phyloP scores from a whole-genome alignment of 805 yeast species.

The Candida hispaniensis region DNA sequence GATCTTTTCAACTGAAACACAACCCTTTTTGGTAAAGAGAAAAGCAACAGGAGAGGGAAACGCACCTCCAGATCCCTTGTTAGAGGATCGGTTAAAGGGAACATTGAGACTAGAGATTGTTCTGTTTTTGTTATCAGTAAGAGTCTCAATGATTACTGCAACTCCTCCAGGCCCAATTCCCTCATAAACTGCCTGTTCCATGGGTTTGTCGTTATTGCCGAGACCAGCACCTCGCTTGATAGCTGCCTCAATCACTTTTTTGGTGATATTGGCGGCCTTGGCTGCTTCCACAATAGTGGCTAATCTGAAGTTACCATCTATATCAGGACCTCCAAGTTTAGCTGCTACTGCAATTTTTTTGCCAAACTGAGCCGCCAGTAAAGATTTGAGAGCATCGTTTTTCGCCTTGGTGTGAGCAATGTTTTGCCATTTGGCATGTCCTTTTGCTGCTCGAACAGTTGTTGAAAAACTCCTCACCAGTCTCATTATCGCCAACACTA shows the following conservation, averaged over 20 bases:
- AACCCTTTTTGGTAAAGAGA: slow-evolving; percentile 71
- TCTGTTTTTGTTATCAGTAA: slow-evolving; percentile 80
- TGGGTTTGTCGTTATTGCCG: slow-evolving; percentile 31
- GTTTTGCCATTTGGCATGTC: slow-evolving; percentile 93
- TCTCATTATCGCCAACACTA: no score
- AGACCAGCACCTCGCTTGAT: slow-evolving; percentile 75
- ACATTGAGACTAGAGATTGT: slow-evolving; percentile 67
- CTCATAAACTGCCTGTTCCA: slow-evolving; percentile 56
- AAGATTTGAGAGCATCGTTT: slow-evolving; percentile 70
- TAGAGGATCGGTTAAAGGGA: slow-evolving; percentile 52
- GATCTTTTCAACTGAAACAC: slow-evolving; percentile 40
- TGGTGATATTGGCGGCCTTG: slow-evolving; percentile 60
- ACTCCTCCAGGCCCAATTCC: slow-evolving; percentile 91
- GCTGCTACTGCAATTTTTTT: slow-evolving; percentile 67
- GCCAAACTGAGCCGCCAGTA: slow-evolving; percentile 59
- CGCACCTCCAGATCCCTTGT: slow-evolving; percentile 31
- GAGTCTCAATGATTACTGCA: slow-evolving; percentile 72
- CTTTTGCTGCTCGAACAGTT: slow-evolving; percentile 35
- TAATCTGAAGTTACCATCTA: slow-evolving; percentile 45
- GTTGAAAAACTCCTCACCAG: slow-evolving; percentile 14
- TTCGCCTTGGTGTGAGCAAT: slow-evolving; percentile 91
- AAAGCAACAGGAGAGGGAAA: slow-evolving; percentile 67
- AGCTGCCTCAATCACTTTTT: slow-evolving; percentile 79
- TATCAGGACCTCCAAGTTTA: slow-evolving; percentile 56
- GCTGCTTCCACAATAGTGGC: slow-evolving; percentile 73